These are phyloP conservation scores for Paratinospora sagittata DNA, from an alignment of 164 flowering plant species.

Conservation along the genomic window DNA sequence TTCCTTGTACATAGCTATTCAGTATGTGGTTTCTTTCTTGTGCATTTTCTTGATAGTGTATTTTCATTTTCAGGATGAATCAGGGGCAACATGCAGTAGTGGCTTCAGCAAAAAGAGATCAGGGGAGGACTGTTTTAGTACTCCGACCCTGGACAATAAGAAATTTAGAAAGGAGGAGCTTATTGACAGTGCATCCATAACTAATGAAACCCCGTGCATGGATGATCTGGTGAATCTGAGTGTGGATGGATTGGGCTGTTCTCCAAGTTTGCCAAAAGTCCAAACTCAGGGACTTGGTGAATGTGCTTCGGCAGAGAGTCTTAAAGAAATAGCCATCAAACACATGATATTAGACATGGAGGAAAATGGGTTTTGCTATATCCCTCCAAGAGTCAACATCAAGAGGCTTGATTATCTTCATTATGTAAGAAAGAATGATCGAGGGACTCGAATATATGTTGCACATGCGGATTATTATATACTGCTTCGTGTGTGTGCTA, in stretches of 20 bases:
- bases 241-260: conserved; percentile 7
- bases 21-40: not conserved
- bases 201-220: not conserved
- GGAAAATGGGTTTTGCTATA: conserved; percentile 55
- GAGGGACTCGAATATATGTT: conserved; percentile 43
- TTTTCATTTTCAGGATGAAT: conserved; percentile 18
- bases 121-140: conserved; percentile 8
- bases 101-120: conserved; percentile 22
- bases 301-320: conserved; percentile 9
- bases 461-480: conserved; percentile 91
- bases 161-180: conserved; percentile 8
- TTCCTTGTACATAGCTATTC: too few relatives aligned
- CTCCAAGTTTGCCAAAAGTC: conserved; percentile 8
- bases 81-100: conserved; percentile 3
- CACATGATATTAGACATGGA: conserved; percentile 67
- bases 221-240: not conserved
- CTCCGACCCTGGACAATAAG: conserved; percentile 12
- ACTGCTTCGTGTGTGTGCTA: conserved; percentile 75
- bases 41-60: not conserved
- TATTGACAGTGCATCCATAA: conserved; percentile 4
- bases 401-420: conserved; percentile 53
- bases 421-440: conserved; percentile 45
- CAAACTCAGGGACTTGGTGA: conserved; percentile 8
- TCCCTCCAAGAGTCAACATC: conserved; percentile 51
- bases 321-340: conserved; percentile 36